Conservation (phyloP, 495 filamentous ascomycete genomes). For the Coniosporium apollinis region DNA sequence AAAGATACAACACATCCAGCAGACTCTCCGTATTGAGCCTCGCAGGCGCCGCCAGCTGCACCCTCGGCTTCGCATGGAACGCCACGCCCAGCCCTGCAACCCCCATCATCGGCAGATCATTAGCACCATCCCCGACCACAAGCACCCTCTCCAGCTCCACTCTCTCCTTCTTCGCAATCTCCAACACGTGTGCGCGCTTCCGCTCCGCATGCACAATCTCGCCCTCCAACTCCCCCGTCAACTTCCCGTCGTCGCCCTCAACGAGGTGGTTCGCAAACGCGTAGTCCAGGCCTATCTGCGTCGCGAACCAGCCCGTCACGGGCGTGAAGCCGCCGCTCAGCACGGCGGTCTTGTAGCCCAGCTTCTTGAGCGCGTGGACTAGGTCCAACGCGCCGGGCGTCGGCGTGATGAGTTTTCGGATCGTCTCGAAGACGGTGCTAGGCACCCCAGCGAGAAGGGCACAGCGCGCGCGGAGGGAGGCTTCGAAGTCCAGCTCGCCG, state of each 20-base stretch:
- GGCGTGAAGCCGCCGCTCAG: constrained; percentile 85
- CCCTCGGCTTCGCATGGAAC: constrained; percentile 82
- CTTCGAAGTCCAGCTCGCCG: constrained; percentile 86
- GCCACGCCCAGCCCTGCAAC: constrained; percentile 80
- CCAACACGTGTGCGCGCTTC: constrained; percentile 58
- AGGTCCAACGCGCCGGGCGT: constrained; percentile 66
- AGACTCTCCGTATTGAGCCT: constrained; percentile 67
- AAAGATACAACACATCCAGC: constrained; percentile 65
- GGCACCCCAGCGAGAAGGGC: constrained; percentile 64
- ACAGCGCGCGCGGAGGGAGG: constrained; percentile 61
- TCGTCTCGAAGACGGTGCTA: constrained; percentile 61
- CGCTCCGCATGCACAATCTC: constrained; percentile 68
- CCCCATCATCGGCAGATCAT: constrained; percentile 85
- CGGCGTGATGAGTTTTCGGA: constrained; percentile 56
- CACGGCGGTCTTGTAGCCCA: constrained; percentile 76
- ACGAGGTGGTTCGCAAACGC: constrained; percentile 76
- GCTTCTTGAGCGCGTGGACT: constrained; percentile 47
- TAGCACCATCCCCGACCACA: constrained; percentile 85
- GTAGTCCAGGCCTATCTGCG: constrained; percentile 65
- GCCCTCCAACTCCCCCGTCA: constrained; percentile 67
- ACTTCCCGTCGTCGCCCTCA: constrained; percentile 41
- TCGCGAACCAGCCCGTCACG: constrained; percentile 70
- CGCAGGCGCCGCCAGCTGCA: constrained; percentile 71
- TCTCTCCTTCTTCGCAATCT: constrained; percentile 57
- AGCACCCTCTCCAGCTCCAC: constrained; percentile 61